A percentile compares a stretch with the other conserved stretches of the same genome.
Evolutionary conservation across 2,329 filamentous ascomycete genomes (phyloP).

Genomic region (Paecilomyces variotii): DNA sequence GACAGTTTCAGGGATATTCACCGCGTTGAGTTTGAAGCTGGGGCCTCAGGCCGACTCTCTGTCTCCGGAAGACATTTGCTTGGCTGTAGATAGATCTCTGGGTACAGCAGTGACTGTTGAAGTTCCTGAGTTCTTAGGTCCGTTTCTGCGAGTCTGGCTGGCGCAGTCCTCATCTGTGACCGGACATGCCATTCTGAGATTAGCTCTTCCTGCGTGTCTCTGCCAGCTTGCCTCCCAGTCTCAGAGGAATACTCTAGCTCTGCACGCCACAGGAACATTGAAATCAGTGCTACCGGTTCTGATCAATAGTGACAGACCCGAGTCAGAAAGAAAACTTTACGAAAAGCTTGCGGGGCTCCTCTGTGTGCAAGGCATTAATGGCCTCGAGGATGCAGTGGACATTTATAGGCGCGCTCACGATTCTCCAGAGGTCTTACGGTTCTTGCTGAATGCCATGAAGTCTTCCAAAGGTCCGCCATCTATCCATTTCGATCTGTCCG

Average conservation of each 20-base stretch:
- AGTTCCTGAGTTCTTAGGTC: slow-evolving; percentile 31
- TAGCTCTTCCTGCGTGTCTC: slow-evolving; percentile 60
- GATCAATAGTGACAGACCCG: slow-evolving; percentile 49
- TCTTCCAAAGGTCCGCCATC: slow-evolving; percentile 70
- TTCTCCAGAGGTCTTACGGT: slow-evolving; percentile 52
- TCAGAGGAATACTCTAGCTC: slow-evolving; percentile 59
- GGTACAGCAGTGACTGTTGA: slow-evolving; percentile 36
- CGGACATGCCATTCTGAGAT: slow-evolving; percentile 24
- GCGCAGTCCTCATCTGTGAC: slow-evolving; percentile 51
- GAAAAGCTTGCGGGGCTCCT: slow-evolving; percentile 57
- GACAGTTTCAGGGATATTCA: slow-evolving; percentile 61
- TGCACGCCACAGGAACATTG: slow-evolving; percentile 66
- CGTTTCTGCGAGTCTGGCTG: slow-evolving; percentile 43
- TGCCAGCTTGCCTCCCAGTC: slow-evolving; percentile 52
- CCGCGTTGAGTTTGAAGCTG: slow-evolving; percentile 26
- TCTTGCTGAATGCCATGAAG: slow-evolving; percentile 65
- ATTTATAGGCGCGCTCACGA: slow-evolving; percentile 54
- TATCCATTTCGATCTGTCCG: slow-evolving; percentile 87
- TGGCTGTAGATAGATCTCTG: slow-evolving; percentile 28
- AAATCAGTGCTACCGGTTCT: slow-evolving; percentile 58
- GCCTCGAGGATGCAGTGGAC: slow-evolving; percentile 73
- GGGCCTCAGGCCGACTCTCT: slow-evolving; percentile 6
- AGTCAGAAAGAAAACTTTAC: slow-evolving; percentile 52
- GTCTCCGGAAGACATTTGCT: slow-evolving; percentile 16
- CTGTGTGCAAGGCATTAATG: slow-evolving; percentile 71